Evolutionary conservation across 2,329 filamentous ascomycete species (phyloP).

Genomic region (Podosphaera fusca): DNA sequence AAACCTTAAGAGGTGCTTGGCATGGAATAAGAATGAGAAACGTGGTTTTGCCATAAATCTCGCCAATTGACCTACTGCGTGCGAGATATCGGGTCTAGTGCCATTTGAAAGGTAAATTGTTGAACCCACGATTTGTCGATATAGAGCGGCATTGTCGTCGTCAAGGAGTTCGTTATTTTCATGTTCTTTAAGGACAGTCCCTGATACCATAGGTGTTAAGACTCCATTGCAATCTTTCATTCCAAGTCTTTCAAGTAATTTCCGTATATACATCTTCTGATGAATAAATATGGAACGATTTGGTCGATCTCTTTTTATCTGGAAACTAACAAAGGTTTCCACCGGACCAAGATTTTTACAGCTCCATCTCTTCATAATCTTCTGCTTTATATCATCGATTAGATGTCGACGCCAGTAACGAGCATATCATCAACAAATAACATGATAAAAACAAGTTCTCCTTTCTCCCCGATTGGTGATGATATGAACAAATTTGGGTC

Average conservation of each 20-base stretch:
- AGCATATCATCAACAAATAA: too few relatives aligned
- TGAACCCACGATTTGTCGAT: too few relatives aligned
- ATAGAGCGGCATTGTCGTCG: too few relatives aligned
- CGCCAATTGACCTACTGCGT: not conserved
- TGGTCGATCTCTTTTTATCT: not conserved
- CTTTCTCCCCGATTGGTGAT: too few relatives aligned
- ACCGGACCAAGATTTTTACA: not conserved
- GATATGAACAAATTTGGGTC: not conserved
- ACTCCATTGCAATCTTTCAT: not conserved
- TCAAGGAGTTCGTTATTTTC: not conserved
- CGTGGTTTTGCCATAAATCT: too few relatives aligned
- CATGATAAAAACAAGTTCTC: too few relatives aligned
- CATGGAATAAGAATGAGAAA: too few relatives aligned
- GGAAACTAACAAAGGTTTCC: not conserved
- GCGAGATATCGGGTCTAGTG: not conserved
- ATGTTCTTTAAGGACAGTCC: not conserved
- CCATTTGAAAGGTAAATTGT: not conserved
- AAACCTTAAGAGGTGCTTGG: too few relatives aligned
- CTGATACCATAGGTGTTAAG: not conserved
- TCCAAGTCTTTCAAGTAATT: not conserved
- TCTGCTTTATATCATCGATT: not conserved
- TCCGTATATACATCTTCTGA: not conserved
- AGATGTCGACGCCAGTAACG: not conserved
- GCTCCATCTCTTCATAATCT: not conserved
- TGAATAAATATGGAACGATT: not conserved